Conservation (phyloP, 805 yeast species). For the Candida insectalens region DNA sequence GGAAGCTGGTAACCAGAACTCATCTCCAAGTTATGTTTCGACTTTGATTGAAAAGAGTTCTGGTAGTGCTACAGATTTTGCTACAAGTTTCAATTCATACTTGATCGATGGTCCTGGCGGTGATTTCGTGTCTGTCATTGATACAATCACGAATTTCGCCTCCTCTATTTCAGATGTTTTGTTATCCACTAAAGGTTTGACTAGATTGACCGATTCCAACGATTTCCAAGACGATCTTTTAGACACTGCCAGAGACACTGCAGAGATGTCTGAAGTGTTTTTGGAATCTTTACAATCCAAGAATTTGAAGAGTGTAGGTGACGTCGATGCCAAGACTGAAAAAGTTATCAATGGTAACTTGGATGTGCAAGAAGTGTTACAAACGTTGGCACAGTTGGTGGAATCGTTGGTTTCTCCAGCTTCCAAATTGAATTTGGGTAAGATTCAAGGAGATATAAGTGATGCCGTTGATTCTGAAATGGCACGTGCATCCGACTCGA, state of each 20-base stretch:
- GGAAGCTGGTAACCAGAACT: constrained; percentile 72
- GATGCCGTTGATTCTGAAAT: constrained; percentile 67
- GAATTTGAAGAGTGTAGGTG: constrained; percentile 35
- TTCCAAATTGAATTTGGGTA: constrained; percentile 18
- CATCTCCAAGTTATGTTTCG: constrained; percentile 60
- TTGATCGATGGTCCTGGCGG: constrained; percentile 68
- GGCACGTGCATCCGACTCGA: constrained; percentile 61
- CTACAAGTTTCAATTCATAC: constrained; percentile 64
- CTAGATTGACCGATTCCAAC: constrained; percentile 41
- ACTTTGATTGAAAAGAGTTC: constrained; percentile 66
- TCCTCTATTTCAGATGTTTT: constrained; percentile 53
- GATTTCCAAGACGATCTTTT: constrained; percentile 42
- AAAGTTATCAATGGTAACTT: constrained; percentile 67
- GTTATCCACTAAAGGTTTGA: constrained; percentile 61
- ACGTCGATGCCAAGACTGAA: constrained; percentile 63
- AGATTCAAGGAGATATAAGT: constrained; percentile 39
- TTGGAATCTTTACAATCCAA: constrained; percentile 50
- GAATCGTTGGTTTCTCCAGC: constrained; percentile 39
- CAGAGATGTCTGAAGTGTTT: constrained; percentile 51
- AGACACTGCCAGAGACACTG: constrained; percentile 42
- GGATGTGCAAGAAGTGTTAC: constrained; percentile 63
- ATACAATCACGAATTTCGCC: constrained; percentile 54
- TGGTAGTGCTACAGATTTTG: constrained; percentile 67
- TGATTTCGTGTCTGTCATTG: constrained; percentile 54
- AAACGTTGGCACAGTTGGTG: constrained; percentile 41